Evolutionary conservation across 352 stramenopile species (phyloP).

Genomic region (Elongisporangium undulatum): DNA sequence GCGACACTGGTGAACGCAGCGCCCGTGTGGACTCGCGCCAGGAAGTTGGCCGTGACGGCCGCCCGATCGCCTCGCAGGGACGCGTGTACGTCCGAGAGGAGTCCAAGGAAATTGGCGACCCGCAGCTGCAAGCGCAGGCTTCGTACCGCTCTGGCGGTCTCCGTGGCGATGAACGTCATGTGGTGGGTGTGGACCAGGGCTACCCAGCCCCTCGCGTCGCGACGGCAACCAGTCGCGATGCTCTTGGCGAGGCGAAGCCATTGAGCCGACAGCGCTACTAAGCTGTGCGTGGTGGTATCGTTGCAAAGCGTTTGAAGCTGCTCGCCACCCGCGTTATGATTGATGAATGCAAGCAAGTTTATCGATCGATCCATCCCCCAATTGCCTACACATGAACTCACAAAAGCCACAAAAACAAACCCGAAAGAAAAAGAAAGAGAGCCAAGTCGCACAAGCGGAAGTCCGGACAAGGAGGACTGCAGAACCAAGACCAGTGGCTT

Average conservation of each 20-base stretch:
- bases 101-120: constrained; percentile 46
- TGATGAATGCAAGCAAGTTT: background rate
- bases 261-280: constrained; percentile 80
- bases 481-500: constrained; percentile 17
- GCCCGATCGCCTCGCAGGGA: constrained; percentile 48
- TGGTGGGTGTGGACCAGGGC: constrained; percentile 34
- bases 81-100: constrained; percentile 68
- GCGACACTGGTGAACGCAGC: constrained; percentile 56
- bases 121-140: constrained; percentile 36
- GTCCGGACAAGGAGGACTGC: constrained; percentile 15
- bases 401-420: constrained; percentile 19
- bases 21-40: constrained; percentile 55
- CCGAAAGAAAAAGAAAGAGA: constrained; percentile 25
- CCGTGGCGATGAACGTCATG: constrained; percentile 39
- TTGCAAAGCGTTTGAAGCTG: constrained; percentile 4
- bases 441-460: constrained; percentile 5
- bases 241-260: constrained; percentile 56
- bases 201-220: constrained; percentile 60
- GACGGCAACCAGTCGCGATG: constrained; percentile 55
- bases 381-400: constrained; percentile 4
- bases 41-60: constrained; percentile 36
- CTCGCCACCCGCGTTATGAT: constrained; percentile 4
- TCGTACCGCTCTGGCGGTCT: constrained; percentile 53
- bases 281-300: constrained; percentile 8
- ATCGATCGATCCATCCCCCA: background rate